Percentiles rank a stretch among this genome's conserved stretches.
Evolutionary conservation across 2,329 filamentous ascomycete genomes (phyloP).

Genomic region (Alternaria angustiovoidea): DNA sequence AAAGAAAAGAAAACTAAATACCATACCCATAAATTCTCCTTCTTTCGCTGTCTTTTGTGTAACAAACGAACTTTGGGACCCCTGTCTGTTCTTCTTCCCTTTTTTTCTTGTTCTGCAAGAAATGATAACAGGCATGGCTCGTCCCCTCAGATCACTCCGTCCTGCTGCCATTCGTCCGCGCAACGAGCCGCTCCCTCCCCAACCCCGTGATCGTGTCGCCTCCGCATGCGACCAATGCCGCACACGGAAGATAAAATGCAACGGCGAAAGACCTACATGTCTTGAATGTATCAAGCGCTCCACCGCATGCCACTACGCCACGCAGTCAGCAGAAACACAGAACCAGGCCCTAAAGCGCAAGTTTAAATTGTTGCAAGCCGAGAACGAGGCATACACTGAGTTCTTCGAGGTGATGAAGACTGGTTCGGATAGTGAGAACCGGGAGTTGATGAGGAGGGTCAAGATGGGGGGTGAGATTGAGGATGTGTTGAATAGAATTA

Average conservation of each 20-base stretch:
- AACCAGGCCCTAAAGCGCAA: conserved; percentile 24
- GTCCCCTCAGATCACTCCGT: conserved; percentile 15
- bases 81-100: too few relatives aligned
- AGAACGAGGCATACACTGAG: conserved; percentile 23
- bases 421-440: conserved; percentile 17
- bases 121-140: neutral
- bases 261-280: conserved; percentile 10
- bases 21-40: neutral
- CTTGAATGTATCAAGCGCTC: conserved; percentile 12
- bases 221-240: conserved; percentile 19
- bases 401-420: conserved; percentile 20
- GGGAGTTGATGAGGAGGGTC: conserved; percentile 23
- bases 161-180: conserved; percentile 7
- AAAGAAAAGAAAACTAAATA: neutral
- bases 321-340: conserved; percentile 7
- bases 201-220: conserved; percentile 12
- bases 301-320: conserved; percentile 14
- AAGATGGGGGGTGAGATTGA: conserved; percentile 20
- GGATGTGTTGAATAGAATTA: conserved; percentile 20
- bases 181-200: conserved; percentile 6
- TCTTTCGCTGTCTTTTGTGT: too few relatives aligned
- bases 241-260: conserved; percentile 17
- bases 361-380: conserved; percentile 15
- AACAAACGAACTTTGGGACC: neutral
- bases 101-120: too few relatives aligned